A percentile compares a stretch with the other conserved stretches of the same genome.
Conservation (phyloP, 192 early-diverging fungal genomes). For the Blastocladiella britannica region DNA sequence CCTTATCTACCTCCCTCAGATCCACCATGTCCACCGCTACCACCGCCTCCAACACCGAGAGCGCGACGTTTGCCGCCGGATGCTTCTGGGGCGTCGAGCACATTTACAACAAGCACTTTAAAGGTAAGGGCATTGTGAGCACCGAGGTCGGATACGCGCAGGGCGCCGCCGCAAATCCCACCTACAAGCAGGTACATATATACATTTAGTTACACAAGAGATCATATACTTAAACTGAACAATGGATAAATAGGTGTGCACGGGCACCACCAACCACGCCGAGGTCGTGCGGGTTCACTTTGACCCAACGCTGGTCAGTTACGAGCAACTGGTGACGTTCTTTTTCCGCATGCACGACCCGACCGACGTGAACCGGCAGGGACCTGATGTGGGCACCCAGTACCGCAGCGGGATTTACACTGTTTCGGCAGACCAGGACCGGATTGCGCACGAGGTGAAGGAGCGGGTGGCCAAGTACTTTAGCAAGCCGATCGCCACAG, state of each 20-base stretch:
- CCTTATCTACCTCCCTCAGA: too few species aligned
- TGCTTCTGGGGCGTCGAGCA: constrained; percentile 70
- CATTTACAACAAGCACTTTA: constrained; percentile 16
- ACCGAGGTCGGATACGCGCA: constrained; percentile 49
- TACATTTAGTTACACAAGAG: not conserved
- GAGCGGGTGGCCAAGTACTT: constrained; percentile 38
- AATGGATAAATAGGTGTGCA: constrained; percentile 30
- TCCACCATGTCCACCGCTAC: not conserved
- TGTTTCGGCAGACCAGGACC: constrained; percentile 49
- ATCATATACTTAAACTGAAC: not conserved
- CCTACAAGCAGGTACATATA: constrained; percentile 16
- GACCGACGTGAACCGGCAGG: constrained; percentile 39
- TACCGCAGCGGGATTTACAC: constrained; percentile 76
- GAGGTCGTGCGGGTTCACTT: constrained; percentile 64
- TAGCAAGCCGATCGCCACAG: constrained; percentile 34
- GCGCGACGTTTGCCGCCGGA: constrained; percentile 74
- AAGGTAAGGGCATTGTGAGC: constrained; percentile 17
- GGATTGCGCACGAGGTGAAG: constrained; percentile 51
- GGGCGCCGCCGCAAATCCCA: constrained; percentile 15
- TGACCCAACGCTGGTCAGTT: constrained; percentile 46
- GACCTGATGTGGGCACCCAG: constrained; percentile 65
- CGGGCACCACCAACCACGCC: constrained; percentile 55
- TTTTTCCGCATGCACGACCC: constrained; percentile 57
- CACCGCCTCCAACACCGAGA: not conserved
- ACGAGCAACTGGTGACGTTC: constrained; percentile 50